A percentile compares a stretch with the other conserved stretches of the same genome.
These are phyloP conservation scores for Daedaleopsis nitida DNA, from an alignment of 768 basidiomycete species.

Conservation along the genomic window DNA sequence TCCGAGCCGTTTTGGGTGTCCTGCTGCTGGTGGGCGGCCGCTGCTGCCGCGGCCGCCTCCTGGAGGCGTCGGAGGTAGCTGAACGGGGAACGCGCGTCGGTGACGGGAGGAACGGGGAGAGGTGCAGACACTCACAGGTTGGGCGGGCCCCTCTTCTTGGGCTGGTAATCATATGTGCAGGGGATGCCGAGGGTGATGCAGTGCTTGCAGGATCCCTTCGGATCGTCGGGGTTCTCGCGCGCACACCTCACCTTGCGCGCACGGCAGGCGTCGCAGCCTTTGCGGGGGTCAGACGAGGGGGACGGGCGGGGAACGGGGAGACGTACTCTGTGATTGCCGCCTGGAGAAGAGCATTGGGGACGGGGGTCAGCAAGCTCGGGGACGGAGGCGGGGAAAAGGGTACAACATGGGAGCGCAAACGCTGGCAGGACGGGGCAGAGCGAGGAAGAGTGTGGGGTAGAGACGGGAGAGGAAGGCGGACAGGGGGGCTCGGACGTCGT, in stretches of 20 bases:
- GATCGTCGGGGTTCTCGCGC: conserved; percentile 75
- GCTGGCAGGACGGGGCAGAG: conserved; percentile 32
- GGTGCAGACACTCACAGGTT: conserved; percentile 65
- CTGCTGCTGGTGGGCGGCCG: conserved; percentile 50
- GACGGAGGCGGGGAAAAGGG: conserved; percentile 27
- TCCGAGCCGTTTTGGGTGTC: conserved; percentile 30
- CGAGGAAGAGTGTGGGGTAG: conserved; percentile 46
- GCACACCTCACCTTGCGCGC: conserved; percentile 87
- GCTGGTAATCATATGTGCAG: conserved; percentile 91
- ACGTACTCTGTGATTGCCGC: conserved; percentile 85
- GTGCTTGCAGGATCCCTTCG: conserved; percentile 83
- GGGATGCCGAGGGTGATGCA: conserved; percentile 79
- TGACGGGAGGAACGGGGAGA: not conserved
- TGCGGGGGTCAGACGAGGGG: conserved; percentile 23
- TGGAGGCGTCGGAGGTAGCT: conserved; percentile 74
- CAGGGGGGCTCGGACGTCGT: conserved; percentile 36
- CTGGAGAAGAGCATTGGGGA: conserved; percentile 38
- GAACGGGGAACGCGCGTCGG: conserved; percentile 1
- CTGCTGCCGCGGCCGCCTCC: conserved; percentile 69
- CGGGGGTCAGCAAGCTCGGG: not conserved
- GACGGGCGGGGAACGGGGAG: conserved; percentile 22
- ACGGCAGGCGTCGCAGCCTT: conserved; percentile 86
- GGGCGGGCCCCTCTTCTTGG: conserved; percentile 91
- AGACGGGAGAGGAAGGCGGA: conserved; percentile 37
- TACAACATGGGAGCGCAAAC: conserved; percentile 16